Conservation (phyloP, 805 yeast genomes). For the Saturnispora sekii region DNA sequence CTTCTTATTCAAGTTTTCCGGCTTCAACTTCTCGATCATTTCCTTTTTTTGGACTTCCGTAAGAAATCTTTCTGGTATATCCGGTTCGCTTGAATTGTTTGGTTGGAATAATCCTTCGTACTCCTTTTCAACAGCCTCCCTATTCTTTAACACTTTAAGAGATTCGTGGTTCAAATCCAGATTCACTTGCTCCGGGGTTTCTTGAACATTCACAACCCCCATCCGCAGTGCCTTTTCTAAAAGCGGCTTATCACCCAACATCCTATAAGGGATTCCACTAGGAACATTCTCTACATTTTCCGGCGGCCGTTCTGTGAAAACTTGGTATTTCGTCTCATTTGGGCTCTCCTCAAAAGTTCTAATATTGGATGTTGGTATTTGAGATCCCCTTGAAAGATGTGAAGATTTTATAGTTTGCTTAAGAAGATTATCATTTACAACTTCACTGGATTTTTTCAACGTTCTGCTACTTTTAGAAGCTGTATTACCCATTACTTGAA, state of each 20-base stretch:
- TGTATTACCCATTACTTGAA: conserved; percentile 18
- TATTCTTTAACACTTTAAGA: conserved; percentile 17
- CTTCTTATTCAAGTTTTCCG: conserved; percentile 5
- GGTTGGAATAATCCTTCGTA: conserved; percentile 14
- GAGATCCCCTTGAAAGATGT: conserved; percentile 2
- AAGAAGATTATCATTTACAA: conserved; percentile 1
- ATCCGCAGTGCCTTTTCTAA: conserved; percentile 16
- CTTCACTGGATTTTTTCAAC: conserved; percentile 8
- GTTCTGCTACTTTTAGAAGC: conserved; percentile 18
- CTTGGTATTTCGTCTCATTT: background rate
- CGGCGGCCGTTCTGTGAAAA: conserved; percentile 15
- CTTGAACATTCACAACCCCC: conserved; percentile 19
- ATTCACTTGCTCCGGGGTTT: conserved; percentile 2
- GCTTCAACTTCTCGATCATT: conserved; percentile 6
- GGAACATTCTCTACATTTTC: conserved; percentile 9
- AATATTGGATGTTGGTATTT: conserved; percentile 5
- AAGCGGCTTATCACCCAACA: background rate
- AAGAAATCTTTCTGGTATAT: conserved; percentile 16
- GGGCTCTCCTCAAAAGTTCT: background rate
- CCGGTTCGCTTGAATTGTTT: conserved; percentile 12
- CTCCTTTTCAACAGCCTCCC: conserved; percentile 16
- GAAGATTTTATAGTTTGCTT: conserved; percentile 6
- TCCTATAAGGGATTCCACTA: background rate
- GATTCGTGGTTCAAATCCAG: conserved; percentile 18
- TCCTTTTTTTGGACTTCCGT: conserved; percentile 10